A percentile compares a stretch with the other conserved stretches of the same genome.
These are phyloP conservation scores for Tephrocybe rancida DNA, from an alignment of 768 basidiomycete genomes.

Conservation along the genomic window DNA sequence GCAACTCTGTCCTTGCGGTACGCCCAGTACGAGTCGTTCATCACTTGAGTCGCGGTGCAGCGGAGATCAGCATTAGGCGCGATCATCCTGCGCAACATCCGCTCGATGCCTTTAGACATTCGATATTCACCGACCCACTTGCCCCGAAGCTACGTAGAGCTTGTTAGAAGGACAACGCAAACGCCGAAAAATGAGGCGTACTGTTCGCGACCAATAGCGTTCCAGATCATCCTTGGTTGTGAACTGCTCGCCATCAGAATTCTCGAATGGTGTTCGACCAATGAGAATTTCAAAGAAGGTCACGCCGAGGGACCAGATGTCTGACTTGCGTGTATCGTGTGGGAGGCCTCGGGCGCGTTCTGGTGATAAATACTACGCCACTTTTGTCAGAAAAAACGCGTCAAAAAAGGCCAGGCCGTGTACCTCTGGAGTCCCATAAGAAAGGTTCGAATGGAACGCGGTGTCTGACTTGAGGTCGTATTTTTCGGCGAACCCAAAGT, in stretches of 20 bases:
- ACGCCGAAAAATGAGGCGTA: conserved; percentile 29
- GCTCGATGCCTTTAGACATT: conserved; percentile 66
- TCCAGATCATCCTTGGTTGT: conserved; percentile 79
- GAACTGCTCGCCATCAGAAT: conserved; percentile 79
- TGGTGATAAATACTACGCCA: conserved; percentile 83
- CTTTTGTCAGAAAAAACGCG: background rate
- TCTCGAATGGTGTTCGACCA: conserved; percentile 91
- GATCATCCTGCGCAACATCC: conserved; percentile 75
- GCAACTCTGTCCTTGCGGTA: conserved; percentile 20
- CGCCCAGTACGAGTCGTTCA: conserved; percentile 71
- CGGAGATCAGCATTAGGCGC: conserved; percentile 81
- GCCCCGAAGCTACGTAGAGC: conserved; percentile 58
- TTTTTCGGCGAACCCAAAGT: conserved; percentile 95
- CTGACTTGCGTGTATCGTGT: conserved; percentile 94
- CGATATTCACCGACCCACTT: conserved; percentile 87
- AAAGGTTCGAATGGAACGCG: conserved; percentile 80
- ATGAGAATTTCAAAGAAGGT: conserved; percentile 95
- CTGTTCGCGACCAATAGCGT: conserved; percentile 85
- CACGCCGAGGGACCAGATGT: conserved; percentile 83
- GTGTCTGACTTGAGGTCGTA: conserved; percentile 66
- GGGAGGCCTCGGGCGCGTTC: conserved; percentile 86
- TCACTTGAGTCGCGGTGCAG: conserved; percentile 66
- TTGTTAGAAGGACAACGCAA: background rate
- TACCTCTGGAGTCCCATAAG: conserved; percentile 93
- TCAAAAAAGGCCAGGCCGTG: conserved; percentile 10